phyloP scores from a whole-genome alignment of 495 filamentous ascomycete genomes.

The Chlorociboria aeruginascens region DNA sequence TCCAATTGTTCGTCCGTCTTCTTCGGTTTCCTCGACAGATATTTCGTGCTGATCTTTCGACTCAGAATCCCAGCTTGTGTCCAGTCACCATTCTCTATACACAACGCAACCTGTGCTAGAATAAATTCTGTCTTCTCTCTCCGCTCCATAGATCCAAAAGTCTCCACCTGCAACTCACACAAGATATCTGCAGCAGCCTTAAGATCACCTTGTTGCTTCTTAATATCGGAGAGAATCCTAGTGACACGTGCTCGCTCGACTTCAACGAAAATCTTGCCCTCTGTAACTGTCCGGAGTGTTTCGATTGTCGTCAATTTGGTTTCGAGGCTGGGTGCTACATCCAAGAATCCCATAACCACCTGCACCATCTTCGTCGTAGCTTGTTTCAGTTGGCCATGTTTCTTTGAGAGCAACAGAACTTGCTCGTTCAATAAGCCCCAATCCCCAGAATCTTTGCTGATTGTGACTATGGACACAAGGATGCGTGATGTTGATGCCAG shows the following conservation, averaged over 20 bases:
- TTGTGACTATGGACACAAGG: constrained; percentile 75
- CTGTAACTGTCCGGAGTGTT: constrained; percentile 88
- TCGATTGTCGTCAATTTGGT: constrained; percentile 89
- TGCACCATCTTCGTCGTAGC: constrained; percentile 98
- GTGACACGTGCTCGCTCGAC: constrained; percentile 94
- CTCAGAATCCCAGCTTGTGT: constrained; percentile 88
- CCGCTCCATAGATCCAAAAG: constrained; percentile 93
- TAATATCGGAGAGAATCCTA: constrained; percentile 89
- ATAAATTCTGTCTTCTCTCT: constrained; percentile 99
- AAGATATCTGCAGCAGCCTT: constrained; percentile 83
- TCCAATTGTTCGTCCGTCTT: constrained; percentile 77
- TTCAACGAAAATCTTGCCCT: constrained; percentile 99
- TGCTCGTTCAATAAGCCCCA: constrained; percentile 95
- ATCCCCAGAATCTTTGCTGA: constrained; percentile 85
- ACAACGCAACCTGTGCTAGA: constrained; percentile 83
- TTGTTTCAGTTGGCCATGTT: constrained; percentile 99
- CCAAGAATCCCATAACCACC: constrained; percentile 83
- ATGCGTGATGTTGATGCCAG: constrained; percentile 86
- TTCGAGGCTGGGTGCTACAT: constrained; percentile 63
- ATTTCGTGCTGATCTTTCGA: constrained; percentile 92
- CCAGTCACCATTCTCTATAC: constrained; percentile 94
- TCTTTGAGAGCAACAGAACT: constrained; percentile 90
- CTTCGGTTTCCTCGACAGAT: constrained; percentile 79
- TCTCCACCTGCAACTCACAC: constrained; percentile 97
- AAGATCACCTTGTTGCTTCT: constrained; percentile 85